These are phyloP conservation scores for Penicillium crustosum DNA, from an alignment of 2,329 filamentous ascomycete genomes.

Conservation along the genomic window DNA sequence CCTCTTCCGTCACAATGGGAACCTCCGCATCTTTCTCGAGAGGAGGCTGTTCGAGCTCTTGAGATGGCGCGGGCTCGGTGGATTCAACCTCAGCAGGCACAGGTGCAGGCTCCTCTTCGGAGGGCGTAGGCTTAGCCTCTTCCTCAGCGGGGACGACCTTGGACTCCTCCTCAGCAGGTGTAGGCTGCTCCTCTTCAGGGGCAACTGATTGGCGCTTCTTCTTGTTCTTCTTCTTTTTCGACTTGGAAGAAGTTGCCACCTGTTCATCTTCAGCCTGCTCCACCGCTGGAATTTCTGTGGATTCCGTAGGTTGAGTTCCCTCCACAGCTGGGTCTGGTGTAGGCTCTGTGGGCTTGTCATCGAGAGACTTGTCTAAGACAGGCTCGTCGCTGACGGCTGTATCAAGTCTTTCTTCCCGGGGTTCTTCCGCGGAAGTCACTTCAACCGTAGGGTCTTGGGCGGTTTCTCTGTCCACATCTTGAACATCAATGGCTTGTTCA, in stretches of 20 bases:
- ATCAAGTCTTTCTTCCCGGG: background rate
- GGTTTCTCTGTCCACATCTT: background rate
- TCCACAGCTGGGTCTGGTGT: background rate
- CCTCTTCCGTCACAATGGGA: background rate
- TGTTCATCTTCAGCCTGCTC: conserved; percentile 3
- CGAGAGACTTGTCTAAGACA: background rate
- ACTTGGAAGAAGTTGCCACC: background rate
- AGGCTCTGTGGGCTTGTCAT: conserved; percentile 1
- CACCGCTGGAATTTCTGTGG: background rate
- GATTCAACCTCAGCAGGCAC: background rate
- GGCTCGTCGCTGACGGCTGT: background rate
- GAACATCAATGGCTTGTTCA: background rate
- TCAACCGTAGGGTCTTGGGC: background rate
- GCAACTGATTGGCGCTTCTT: conserved; percentile 23
- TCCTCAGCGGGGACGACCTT: background rate
- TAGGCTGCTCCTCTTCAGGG: conserved; percentile 1
- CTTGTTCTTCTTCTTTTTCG: conserved; percentile 27
- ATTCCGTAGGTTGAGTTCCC: background rate
- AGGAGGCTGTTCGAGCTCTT: background rate
- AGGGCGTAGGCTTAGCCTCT: background rate
- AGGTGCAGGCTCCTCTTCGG: background rate
- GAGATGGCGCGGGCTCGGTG: background rate
- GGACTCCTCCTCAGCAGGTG: conserved; percentile 5
- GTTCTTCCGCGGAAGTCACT: background rate
- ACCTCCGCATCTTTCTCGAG: background rate